phyloP scores from a whole-genome alignment of 2,329 filamentous ascomycete genomes.

The Aspergillus tanneri region DNA sequence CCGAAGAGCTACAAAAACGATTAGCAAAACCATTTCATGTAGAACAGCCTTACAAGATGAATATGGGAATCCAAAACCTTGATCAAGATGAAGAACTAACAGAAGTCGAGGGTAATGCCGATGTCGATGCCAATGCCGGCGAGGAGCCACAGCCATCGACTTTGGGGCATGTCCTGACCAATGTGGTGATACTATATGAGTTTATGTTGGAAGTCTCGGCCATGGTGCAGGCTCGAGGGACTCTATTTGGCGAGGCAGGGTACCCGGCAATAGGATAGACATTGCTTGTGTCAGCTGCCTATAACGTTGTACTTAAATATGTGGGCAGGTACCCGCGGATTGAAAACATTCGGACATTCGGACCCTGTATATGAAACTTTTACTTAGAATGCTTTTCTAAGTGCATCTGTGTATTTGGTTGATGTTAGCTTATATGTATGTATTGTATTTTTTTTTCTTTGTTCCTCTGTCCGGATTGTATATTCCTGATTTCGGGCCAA shows the following conservation, averaged over 20 bases:
- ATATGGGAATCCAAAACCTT: not conserved
- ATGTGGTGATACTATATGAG: constrained; percentile 74
- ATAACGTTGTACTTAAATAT: too few relatives aligned
- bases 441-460: not conserved
- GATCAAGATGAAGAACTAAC: constrained; percentile 6
- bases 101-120: not conserved
- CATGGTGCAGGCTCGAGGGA: constrained; percentile 70
- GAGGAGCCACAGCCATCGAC: constrained; percentile 55
- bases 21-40: constrained; percentile 35
- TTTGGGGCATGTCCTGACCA: constrained; percentile 76
- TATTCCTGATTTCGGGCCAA: too few relatives aligned
- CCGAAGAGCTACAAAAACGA: constrained; percentile 35
- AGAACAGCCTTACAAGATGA: constrained; percentile 6
- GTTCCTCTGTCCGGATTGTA: not conserved
- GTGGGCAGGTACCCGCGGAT: not conserved
- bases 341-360: too few relatives aligned
- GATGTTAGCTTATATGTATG: too few relatives aligned
- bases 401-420: not conserved
- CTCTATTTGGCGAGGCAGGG: constrained; percentile 72
- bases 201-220: constrained; percentile 76
- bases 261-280: constrained; percentile 41
- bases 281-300: too few relatives aligned
- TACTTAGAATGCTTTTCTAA: too few relatives aligned
- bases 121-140: constrained; percentile 20
- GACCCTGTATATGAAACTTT: too few relatives aligned